Percentiles rank a stretch among this genome's conserved stretches.
These are phyloP conservation scores for Blastobotrys mokoenaii DNA, from an alignment of 805 yeast species.

Conservation along the genomic window DNA sequence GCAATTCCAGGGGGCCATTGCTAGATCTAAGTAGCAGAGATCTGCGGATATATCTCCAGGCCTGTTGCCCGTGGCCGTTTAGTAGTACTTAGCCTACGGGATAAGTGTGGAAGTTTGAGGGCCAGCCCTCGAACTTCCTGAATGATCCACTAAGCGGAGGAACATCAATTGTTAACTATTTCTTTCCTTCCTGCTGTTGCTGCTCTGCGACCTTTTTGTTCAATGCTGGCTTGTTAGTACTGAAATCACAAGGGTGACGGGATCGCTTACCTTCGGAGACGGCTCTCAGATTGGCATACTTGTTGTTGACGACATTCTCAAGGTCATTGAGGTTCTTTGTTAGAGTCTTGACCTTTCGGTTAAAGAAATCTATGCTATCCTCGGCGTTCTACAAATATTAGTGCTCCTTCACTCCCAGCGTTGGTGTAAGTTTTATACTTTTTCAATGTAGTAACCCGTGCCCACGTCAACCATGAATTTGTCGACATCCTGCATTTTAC, in stretches of 20 bases:
- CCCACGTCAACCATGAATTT: slow-evolving; percentile 89
- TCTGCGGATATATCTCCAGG: no score
- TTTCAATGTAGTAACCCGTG: slow-evolving; percentile 91
- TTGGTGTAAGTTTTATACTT: slow-evolving; percentile 22
- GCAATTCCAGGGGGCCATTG: no score
- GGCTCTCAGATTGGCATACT: slow-evolving; percentile 52
- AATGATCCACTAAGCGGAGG: background rate
- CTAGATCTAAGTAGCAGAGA: no score
- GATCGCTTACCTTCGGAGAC: slow-evolving; percentile 37
- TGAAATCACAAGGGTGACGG: background rate
- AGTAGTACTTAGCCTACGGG: no score
- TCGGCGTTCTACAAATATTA: slow-evolving; percentile 11
- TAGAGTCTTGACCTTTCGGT: slow-evolving; percentile 63
- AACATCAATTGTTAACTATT: background rate
- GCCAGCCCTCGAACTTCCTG: background rate
- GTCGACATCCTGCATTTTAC: slow-evolving; percentile 54
- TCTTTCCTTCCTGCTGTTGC: background rate
- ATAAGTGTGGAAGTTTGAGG: no score
- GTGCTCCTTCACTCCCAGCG: no score
- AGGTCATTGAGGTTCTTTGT: slow-evolving; percentile 66
- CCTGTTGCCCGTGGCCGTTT: no score
- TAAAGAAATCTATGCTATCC: slow-evolving; percentile 66
- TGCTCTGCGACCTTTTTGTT: background rate
- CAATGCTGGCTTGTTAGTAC: background rate
- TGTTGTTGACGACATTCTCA: slow-evolving; percentile 66